phyloP scores from a whole-genome alignment of 225 moss, liverwort and hornwort species.

The Ulota crispa region DNA sequence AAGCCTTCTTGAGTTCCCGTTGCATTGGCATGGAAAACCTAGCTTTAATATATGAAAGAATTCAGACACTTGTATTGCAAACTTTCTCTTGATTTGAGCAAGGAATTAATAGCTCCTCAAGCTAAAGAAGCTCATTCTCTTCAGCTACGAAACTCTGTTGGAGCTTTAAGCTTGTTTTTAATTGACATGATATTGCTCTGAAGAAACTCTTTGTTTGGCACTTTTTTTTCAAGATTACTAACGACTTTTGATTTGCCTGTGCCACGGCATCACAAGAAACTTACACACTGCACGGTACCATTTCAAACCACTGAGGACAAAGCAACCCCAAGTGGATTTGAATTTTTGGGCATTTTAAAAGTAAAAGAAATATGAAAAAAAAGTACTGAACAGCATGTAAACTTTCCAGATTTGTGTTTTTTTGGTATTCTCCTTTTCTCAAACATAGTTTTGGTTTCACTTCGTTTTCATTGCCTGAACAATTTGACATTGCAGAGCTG shows the following conservation, averaged over 20 bases:
- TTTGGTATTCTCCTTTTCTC: neutral
- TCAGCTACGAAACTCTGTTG: neutral
- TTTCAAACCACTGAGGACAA: neutral
- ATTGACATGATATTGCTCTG: neutral
- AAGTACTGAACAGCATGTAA: neutral
- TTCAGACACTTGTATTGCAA: neutral
- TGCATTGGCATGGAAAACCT: neutral
- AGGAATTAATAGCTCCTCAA: neutral
- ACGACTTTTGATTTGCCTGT: neutral
- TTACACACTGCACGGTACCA: slow-evolving; percentile 70
- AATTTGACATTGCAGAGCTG: neutral
- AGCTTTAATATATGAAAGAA: neutral
- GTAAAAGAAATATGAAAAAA: neutral
- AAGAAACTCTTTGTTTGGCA: neutral
- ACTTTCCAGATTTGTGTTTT: neutral
- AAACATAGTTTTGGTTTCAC: neutral
- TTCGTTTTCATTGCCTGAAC: neutral
- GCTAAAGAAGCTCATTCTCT: neutral
- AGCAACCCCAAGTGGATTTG: neutral
- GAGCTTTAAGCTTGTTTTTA: neutral
- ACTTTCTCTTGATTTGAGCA: neutral
- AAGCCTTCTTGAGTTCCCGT: neutral
- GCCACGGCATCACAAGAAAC: slow-evolving; percentile 72
- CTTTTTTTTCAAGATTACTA: neutral
- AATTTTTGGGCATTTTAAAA: neutral